Evolutionary conservation across 345 rosid species (phyloP).

Genomic region (Moringa oleifera): DNA sequence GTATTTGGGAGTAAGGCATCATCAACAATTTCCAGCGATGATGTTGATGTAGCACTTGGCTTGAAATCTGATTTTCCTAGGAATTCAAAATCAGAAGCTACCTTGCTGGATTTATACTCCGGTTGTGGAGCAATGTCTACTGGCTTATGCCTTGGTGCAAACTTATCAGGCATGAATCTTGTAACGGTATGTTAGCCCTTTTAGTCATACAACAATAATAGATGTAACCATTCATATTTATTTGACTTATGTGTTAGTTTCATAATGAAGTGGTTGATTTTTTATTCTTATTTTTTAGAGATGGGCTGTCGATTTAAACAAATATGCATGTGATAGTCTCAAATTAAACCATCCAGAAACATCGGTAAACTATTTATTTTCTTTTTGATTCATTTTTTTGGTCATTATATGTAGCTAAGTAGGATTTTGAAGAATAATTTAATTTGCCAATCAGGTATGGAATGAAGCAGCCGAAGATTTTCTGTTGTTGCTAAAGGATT

Average conservation of each 20-base stretch:
- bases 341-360: conserved; percentile 59
- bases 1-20: conserved; percentile 32
- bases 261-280: neutral
- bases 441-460: conserved; percentile 42
- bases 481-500: conserved; percentile 44
- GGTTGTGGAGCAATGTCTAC: conserved; percentile 96
- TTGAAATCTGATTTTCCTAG: conserved; percentile 1
- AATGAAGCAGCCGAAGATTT: conserved; percentile 64
- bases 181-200: conserved; percentile 42
- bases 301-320: conserved; percentile 76
- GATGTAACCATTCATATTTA: too few species aligned
- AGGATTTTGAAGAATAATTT: neutral
- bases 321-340: conserved; percentile 52
- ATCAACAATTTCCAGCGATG: conserved; percentile 50
- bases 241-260: neutral
- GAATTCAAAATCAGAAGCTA: conserved; percentile 20
- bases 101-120: conserved; percentile 63
- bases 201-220: neutral
- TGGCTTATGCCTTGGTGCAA: conserved; percentile 71
- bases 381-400: too few species aligned
- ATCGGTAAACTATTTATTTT: conserved; percentile 24
- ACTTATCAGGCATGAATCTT: conserved; percentile 44
- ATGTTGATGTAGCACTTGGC: conserved; percentile 11
- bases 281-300: conserved; percentile 25
- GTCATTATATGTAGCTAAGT: neutral